Percentiles rank a stretch among this genome's conserved stretches.
phyloP scores from a whole-genome alignment of 1,139 yeast species.

The Candida sojae region DNA sequence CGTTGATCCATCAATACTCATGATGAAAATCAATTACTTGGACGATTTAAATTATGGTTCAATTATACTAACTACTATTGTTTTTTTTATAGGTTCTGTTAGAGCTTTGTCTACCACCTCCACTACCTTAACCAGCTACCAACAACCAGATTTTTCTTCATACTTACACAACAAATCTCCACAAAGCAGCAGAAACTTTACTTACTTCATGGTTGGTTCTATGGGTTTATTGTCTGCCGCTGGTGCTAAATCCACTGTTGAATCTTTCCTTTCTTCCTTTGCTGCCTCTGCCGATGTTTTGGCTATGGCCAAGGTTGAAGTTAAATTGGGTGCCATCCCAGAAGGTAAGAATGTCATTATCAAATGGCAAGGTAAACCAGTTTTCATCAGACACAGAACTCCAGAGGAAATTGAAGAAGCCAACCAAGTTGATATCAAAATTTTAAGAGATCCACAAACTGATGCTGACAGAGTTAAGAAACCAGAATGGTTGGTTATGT shows the following conservation, averaged over 20 bases:
- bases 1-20: background rate
- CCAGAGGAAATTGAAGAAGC: slow-evolving; percentile 93
- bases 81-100: slow-evolving; percentile 21
- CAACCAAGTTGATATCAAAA: slow-evolving; percentile 67
- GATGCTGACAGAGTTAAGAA: slow-evolving; percentile 93
- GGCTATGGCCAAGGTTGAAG: slow-evolving; percentile 99
- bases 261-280: slow-evolving; percentile 89
- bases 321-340: slow-evolving; percentile 90
- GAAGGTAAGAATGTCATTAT: slow-evolving; percentile 97
- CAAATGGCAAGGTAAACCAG: slow-evolving; percentile 99
- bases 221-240: slow-evolving; percentile 93
- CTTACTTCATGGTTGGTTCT: slow-evolving; percentile 98
- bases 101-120: slow-evolving; percentile 49
- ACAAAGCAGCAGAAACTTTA: slow-evolving; percentile 77
- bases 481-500: slow-evolving; percentile 98
- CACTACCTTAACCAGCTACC: slow-evolving; percentile 68
- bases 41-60: background rate
- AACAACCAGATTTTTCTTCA: slow-evolving; percentile 88
- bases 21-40: no score
- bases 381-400: slow-evolving; percentile 99
- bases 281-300: slow-evolving; percentile 98
- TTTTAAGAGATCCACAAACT: slow-evolving; percentile 90
- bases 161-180: slow-evolving; percentile 77
- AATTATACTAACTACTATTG: slow-evolving; percentile 5
- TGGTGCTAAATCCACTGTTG: slow-evolving; percentile 97